phyloP scores from a whole-genome alignment of 352 stramenopile species.

The Phytophthora pini region DNA sequence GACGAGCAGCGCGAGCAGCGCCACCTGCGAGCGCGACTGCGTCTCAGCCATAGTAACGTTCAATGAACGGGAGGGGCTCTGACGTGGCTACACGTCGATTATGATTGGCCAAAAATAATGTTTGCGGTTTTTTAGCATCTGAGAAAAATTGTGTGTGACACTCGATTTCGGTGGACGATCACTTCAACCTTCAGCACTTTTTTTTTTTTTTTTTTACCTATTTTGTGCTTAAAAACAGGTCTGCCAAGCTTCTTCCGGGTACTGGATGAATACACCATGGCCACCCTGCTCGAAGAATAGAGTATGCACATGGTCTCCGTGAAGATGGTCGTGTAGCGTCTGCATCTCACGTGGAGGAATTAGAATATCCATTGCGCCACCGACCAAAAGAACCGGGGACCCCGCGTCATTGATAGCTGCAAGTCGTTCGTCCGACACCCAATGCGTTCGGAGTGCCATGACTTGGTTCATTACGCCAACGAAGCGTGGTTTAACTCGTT shows the following conservation, averaged over 20 bases:
- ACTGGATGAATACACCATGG: conserved; percentile 51
- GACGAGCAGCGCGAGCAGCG: conserved; percentile 55
- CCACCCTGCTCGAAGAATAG: conserved; percentile 48
- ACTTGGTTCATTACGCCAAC: conserved; percentile 28
- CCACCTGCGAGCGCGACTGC: conserved; percentile 38
- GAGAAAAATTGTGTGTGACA: too few species aligned
- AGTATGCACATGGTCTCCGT: conserved; percentile 41
- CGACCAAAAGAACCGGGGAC: conserved; percentile 34
- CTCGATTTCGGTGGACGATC: too few species aligned
- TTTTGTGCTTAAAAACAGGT: conserved; percentile 13
- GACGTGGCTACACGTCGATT: background rate
- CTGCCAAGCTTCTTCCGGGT: conserved; percentile 33
- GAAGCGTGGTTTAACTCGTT: conserved; percentile 15
- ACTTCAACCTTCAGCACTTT: too few species aligned
- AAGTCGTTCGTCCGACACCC: conserved; percentile 26
- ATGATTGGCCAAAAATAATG: background rate
- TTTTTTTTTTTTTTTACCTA: too few species aligned
- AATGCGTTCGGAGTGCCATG: conserved; percentile 43
- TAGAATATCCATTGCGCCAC: conserved; percentile 42
- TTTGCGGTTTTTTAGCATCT: too few species aligned
- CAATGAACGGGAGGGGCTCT: background rate
- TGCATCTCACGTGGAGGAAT: conserved; percentile 45
- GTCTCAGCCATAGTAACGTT: conserved; percentile 11
- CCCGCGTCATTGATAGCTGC: too few species aligned
- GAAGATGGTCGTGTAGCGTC: conserved; percentile 31